Evolutionary conservation across 768 basidiomycete genomes (phyloP).

Genomic region (Leccinum truebloodii): DNA sequence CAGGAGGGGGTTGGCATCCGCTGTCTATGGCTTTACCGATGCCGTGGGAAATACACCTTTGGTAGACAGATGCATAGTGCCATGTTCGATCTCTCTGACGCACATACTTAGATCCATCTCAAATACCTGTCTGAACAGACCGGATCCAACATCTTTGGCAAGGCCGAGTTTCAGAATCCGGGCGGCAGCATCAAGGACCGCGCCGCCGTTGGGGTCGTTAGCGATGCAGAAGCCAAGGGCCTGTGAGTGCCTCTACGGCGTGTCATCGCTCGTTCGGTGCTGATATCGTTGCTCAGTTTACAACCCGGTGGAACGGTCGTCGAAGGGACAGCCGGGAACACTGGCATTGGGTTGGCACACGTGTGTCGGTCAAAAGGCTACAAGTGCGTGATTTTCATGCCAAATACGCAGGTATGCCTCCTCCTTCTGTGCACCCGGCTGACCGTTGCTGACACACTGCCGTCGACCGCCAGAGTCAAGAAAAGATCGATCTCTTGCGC

Average conservation of each 20-base stretch:
- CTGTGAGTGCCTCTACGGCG: conserved; percentile 46
- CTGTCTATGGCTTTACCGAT: conserved; percentile 79
- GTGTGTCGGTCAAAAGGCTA: conserved; percentile 93
- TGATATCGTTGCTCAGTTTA: conserved; percentile 49
- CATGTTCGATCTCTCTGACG: no score
- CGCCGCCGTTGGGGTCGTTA: conserved; percentile 86
- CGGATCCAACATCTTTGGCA: conserved; percentile 85
- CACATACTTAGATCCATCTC: conserved; percentile 67
- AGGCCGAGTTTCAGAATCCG: conserved; percentile 98
- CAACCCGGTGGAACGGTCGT: conserved; percentile 95
- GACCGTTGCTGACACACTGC: neutral
- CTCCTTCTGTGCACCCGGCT: neutral
- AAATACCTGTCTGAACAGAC: conserved; percentile 79
- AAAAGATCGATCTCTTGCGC: conserved; percentile 95
- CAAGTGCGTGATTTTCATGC: conserved; percentile 99
- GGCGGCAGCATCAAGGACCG: conserved; percentile 98
- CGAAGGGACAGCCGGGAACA: conserved; percentile 98
- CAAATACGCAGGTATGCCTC: conserved; percentile 75
- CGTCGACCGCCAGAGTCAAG: conserved; percentile 70
- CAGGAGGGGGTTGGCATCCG: conserved; percentile 40
- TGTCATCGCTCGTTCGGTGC: neutral
- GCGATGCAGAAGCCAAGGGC: conserved; percentile 84
- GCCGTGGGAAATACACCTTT: conserved; percentile 94
- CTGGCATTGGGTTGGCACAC: conserved; percentile 93
- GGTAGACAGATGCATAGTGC: conserved; percentile 42